Evolutionary conservation across 2,329 filamentous ascomycete genomes (phyloP), one percentile per base, ranked within the genome.

Genomic region (Rutstroemia sp.): DNA sequence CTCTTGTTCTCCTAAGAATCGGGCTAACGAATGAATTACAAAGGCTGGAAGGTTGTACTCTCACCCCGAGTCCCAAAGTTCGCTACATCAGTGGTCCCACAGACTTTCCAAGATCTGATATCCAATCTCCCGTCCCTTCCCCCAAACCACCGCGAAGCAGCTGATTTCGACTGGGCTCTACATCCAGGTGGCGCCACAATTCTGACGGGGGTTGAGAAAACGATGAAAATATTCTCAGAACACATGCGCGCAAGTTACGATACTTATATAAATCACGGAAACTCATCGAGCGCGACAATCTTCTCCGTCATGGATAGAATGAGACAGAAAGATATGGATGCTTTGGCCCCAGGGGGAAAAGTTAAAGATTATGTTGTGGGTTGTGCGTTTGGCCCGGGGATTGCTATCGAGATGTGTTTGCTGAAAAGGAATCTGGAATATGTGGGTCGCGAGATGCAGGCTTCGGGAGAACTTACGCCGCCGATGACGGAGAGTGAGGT

Each of bases 121-220:
- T 69, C 75, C 5, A 76, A 75, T 7, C 67, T 79, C 21, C 70
- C 64, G 54, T 66, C 71, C 1, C 69, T 82, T 2, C 78, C 80
- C 0, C 64, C 68, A 5, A 64, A 69, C 7, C 78, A 78, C 63
- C 65, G 68, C n/a, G 61, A 67, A 0, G 73, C 84, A 0, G 68
- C 74, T 0, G 80, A 86, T 58, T 87, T 87, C 61, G 86, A 89
- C 72, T 89, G 86, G 86, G 86, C 84, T 0, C 78, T 89, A 66
- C 86, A 89, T 63, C 86, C 86, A 0, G 86, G 86, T 4, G 86
- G 86, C 17, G 76, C 82, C 0, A 82, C 83, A 1, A 86, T 89
- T 44, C 72, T 89, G 2, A 76, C 81, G 0, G 83, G 83, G 0
- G 81, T 85, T 0, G 80, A 87, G 67, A 73, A 73, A 44, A 75